These are phyloP conservation scores for Codiaeum variegatum DNA, from an alignment of 441 rosid genomes.

Conservation along the genomic window DNA sequence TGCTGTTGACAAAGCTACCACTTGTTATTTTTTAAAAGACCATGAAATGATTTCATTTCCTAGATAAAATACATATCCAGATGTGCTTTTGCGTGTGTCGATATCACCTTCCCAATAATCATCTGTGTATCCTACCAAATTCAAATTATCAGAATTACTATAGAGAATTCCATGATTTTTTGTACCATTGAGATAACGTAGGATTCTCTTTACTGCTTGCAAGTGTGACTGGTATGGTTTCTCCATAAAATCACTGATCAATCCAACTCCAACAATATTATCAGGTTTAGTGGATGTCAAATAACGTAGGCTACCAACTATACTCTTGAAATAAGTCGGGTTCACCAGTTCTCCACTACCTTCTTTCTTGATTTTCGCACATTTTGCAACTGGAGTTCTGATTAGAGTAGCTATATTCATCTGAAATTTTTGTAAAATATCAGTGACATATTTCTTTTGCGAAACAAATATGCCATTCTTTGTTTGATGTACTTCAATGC, in stretches of 20 bases:
- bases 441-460: too few relatives aligned
- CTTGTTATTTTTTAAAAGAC: too few relatives aligned
- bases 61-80: too few relatives aligned
- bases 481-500: neutral
- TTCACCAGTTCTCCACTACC: too few relatives aligned
- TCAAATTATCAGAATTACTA: too few relatives aligned
- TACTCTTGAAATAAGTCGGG: neutral
- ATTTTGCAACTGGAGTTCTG: neutral
- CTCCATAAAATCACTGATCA: neutral
- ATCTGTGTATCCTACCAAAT: neutral
- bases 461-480: neutral
- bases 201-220: neutral
- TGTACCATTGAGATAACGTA: neutral
- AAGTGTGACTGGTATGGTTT: neutral
- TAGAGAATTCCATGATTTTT: neutral
- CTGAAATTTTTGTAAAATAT: neutral
- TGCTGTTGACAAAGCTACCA: neutral
- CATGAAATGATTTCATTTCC: too few relatives aligned
- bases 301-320: neutral
- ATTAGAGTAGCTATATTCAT: neutral
- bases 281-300: neutral
- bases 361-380: too few relatives aligned
- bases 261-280: neutral
- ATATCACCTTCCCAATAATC: neutral
- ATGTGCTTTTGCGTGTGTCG: too few relatives aligned